Base-by-base conservation (phyloP, 768 basidiomycete species). In the Lactarius hengduanensis region DNA sequence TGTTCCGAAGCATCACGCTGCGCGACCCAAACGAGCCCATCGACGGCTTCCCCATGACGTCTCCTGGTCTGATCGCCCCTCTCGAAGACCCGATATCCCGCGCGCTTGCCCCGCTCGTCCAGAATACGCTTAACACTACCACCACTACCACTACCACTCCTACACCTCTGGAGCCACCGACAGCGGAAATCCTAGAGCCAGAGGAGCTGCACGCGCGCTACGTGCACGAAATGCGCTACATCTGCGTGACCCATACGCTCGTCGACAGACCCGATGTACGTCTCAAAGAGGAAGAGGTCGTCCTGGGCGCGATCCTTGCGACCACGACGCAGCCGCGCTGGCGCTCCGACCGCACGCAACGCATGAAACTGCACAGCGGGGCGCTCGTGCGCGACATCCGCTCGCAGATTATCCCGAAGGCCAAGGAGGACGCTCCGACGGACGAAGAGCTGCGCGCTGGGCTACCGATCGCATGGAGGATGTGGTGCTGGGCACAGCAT, bases 221-320 rank as follows among this genome's bases (percentile, higher is more conserved):
- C 73, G 74, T 76, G 13, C 82, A 85, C 65, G 89, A 94, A 74
- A 78, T 94, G 66, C 76, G 80, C n/a, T 93, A 91, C 73, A 88
- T 91, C 60, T 84, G 86, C 66, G 76, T 80, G 20, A 88, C 87
- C 0, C 90, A 91, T 72, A 84, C 86, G 1, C 75, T 92, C 11
- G 84, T 88, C 9, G 81, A 83, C 61, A 76, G 79, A 9, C 80
- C 86, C 0, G 85, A 82, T 9, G 79, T 79, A 8, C 81, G 81
- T 32, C 79, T 94, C 40, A 74, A 80, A 7, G 92, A 94, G 72
- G 87, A 88, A 59, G 92, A 94, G 71, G 80, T 92, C 28, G 87
- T 91, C 1, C 76, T 86, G 36, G 91, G 90, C n/a, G 86, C 87
- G 0, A 94, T 94, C 64, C 76, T 91, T 50, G 88, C 85, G 2